These are phyloP conservation scores for Pseudopithomyces chartarum DNA, from an alignment of 2,329 filamentous ascomycete genomes.

Conservation along the genomic window DNA sequence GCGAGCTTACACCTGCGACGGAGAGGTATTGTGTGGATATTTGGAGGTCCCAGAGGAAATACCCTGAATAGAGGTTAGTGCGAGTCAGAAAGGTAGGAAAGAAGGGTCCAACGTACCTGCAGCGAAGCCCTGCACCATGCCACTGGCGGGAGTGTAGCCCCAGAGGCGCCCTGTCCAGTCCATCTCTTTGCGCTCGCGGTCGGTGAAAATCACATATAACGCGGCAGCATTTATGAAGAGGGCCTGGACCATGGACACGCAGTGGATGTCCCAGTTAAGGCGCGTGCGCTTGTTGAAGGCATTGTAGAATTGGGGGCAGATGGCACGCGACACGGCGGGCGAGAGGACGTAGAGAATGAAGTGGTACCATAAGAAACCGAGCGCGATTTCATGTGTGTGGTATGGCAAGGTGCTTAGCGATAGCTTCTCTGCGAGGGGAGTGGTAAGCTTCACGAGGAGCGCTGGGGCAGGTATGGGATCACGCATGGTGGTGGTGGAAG, in stretches of 20 bases:
- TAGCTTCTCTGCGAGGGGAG: conserved; percentile 68
- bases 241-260: conserved; percentile 79
- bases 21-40: conserved; percentile 70
- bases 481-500: conserved; percentile 61
- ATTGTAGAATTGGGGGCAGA: conserved; percentile 68
- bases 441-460: conserved; percentile 59
- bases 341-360: conserved; percentile 70
- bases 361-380: conserved; percentile 70
- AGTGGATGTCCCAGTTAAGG: conserved; percentile 86
- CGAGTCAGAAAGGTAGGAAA: not conserved
- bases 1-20: conserved; percentile 74
- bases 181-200: conserved; percentile 70
- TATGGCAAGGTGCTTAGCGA: conserved; percentile 70
- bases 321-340: conserved; percentile 64
- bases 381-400: conserved; percentile 76
- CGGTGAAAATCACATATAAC: conserved; percentile 69
- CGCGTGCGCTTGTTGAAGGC: conserved; percentile 65
- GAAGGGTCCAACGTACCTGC: conserved; percentile 53
- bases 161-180: conserved; percentile 72
- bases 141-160: conserved; percentile 76
- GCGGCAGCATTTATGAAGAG: conserved; percentile 72
- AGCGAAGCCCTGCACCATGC: conserved; percentile 76
- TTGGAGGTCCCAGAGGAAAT: conserved; percentile 82
- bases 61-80: conserved; percentile 41
- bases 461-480: conserved; percentile 71